phyloP scores from a whole-genome alignment of 2,329 filamentous ascomycete genomes.

The Leptoxyphium fumago region DNA sequence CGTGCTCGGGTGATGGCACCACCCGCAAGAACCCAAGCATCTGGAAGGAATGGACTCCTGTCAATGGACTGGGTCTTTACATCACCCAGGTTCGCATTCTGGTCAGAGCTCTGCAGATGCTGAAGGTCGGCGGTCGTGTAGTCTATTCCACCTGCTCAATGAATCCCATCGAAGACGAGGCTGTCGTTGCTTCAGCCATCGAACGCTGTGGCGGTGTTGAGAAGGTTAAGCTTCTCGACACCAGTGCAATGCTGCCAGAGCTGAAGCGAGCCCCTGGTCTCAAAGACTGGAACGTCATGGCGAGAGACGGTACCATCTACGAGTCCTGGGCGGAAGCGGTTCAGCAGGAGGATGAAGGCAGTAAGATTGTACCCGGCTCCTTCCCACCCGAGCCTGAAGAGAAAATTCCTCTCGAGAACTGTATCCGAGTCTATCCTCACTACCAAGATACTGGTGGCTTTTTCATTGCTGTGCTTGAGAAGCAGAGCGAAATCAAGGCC shows the following conservation, averaged over 20 bases:
- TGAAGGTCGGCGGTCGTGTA: constrained; percentile 85
- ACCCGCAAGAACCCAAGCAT: constrained; percentile 82
- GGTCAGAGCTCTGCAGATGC: constrained; percentile 82
- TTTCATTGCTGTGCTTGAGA: constrained; percentile 92
- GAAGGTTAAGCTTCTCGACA: constrained; percentile 76
- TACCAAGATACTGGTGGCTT: constrained; percentile 93
- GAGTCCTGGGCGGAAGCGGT: constrained; percentile 58
- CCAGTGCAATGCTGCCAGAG: constrained; percentile 58
- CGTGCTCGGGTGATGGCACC: constrained; percentile 91
- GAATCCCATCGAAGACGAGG: constrained; percentile 96
- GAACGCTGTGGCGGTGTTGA: constrained; percentile 70
- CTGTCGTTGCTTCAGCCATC: constrained; percentile 77
- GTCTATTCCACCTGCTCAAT: constrained; percentile 98
- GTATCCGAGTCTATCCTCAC: constrained; percentile 89
- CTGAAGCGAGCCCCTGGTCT: constrained; percentile 66
- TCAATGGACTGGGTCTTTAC: constrained; percentile 76
- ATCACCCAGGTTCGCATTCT: constrained; percentile 78
- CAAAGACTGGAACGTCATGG: constrained; percentile 78
- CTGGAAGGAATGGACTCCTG: constrained; percentile 89
- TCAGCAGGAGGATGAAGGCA: constrained; percentile 40
- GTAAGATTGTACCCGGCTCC: constrained; percentile 69
- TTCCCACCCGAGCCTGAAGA: constrained; percentile 52
- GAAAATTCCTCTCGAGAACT: constrained; percentile 67
- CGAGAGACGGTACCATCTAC: constrained; percentile 69
- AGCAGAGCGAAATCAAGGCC: constrained; percentile 70